phyloP scores from a whole-genome alignment of 352 stramenopile species.

The Globisporangium solare region DNA sequence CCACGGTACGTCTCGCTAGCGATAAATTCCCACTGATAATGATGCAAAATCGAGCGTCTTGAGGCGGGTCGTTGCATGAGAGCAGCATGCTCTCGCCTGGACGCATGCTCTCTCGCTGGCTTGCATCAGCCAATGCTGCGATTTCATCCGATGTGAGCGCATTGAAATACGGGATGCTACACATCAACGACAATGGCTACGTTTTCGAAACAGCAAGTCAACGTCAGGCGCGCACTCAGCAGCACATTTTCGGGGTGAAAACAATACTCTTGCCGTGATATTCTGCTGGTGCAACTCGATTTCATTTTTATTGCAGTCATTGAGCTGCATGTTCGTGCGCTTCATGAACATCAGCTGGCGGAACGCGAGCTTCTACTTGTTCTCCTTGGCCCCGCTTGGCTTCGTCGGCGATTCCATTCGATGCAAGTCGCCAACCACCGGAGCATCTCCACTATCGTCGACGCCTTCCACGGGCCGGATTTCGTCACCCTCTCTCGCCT shows the following conservation, averaged over 20 bases:
- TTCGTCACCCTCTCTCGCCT: constrained; percentile 8
- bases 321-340: constrained; percentile 77
- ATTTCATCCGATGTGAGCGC: constrained; percentile 52
- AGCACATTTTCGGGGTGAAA: background rate
- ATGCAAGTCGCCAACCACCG: background rate
- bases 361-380: constrained; percentile 75
- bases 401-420: background rate
- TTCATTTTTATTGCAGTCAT: constrained; percentile 70
- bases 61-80: constrained; percentile 5
- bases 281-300: constrained; percentile 76
- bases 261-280: constrained; percentile 40
- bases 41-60: constrained; percentile 54
- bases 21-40: constrained; percentile 56
- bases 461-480: constrained; percentile 6
- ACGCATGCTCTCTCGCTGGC: constrained; percentile 34
- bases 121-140: constrained; percentile 39
- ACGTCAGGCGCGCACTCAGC: background rate
- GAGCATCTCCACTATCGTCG: background rate
- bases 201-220: background rate
- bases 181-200: constrained; percentile 64
- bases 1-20: constrained; percentile 22
- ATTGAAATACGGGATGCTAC: constrained; percentile 77
- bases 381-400: constrained; percentile 23
- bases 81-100: constrained; percentile 48
- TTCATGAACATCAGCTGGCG: constrained; percentile 84